phyloP scores from a whole-genome alignment of 1,284 basidiomycete species.

The Melampsora americana region DNA sequence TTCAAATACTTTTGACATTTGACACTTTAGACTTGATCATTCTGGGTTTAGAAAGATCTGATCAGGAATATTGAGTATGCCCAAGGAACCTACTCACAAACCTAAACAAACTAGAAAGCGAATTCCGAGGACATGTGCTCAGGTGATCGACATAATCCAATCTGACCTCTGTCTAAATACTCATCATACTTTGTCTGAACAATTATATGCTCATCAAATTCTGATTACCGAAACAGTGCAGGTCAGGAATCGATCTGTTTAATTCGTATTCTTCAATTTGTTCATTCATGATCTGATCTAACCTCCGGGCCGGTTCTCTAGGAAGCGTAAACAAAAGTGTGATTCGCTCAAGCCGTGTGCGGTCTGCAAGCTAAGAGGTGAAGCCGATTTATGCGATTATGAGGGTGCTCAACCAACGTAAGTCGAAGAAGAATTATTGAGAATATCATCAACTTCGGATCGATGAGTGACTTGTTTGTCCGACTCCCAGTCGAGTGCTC shows the following conservation, averaged over 20 bases:
- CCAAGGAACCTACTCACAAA: conserved; percentile 33
- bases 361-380: conserved; percentile 41
- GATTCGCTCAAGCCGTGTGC: conserved; percentile 43
- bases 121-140: conserved; percentile 41
- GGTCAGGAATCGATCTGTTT: conserved; percentile 5
- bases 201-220: too few relatives aligned
- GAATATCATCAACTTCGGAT: too few relatives aligned
- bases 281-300: not conserved
- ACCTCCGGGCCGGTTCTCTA: not conserved
- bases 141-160: not conserved
- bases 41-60: too few relatives aligned
- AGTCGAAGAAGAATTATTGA: not conserved
- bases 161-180: not conserved
- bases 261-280: not conserved
- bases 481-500: conserved; percentile 14
- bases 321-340: conserved; percentile 43
- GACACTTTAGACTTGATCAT: not conserved
- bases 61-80: not conserved
- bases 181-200: not conserved
- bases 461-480: too few relatives aligned
- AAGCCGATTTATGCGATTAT: conserved; percentile 44
- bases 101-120: conserved; percentile 42
- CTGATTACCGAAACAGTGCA: conserved; percentile 13
- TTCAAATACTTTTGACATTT: too few relatives aligned
- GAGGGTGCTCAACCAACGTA: conserved; percentile 20